Evolutionary conservation across 2,329 filamentous ascomycete genomes (phyloP).

Genomic region (Phialocephala sp.): DNA sequence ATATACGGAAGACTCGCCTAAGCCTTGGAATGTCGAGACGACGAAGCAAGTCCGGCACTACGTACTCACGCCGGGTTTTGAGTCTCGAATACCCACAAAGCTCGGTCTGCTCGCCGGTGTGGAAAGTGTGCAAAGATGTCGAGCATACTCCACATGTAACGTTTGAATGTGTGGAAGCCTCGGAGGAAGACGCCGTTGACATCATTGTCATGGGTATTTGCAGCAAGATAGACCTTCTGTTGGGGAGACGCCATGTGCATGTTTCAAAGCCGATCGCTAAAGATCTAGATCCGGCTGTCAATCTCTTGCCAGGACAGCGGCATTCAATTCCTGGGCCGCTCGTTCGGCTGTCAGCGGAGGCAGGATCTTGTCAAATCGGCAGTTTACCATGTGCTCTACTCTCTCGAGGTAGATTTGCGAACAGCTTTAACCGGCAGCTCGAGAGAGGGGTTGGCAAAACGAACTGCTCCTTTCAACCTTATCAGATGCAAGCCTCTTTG

Average conservation of each 20-base stretch:
- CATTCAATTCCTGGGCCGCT: background rate
- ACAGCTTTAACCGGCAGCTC: background rate
- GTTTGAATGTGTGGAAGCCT: background rate
- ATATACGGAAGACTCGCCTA: background rate
- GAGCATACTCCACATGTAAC: conserved; percentile 6
- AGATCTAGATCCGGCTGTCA: background rate
- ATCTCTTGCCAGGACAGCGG: background rate
- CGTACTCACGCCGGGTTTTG: background rate
- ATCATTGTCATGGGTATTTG: background rate
- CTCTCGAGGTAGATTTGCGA: background rate
- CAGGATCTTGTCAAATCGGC: background rate
- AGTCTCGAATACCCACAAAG: background rate
- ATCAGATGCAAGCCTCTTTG: conserved; percentile 9
- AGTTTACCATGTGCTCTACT: background rate
- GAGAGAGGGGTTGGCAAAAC: background rate
- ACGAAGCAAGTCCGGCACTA: background rate
- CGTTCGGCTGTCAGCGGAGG: background rate
- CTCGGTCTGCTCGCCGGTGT: background rate
- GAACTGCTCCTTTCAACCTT: background rate
- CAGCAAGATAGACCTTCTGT: background rate
- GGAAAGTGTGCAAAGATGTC: background rate
- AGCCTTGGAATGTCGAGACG: background rate
- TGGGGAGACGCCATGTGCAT: background rate
- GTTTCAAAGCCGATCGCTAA: background rate
- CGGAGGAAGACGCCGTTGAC: background rate